Percentiles rank a stretch among this genome's conserved stretches.
phyloP scores from a whole-genome alignment of 2,329 filamentous ascomycete genomes.

The Septoria petroselini region DNA sequence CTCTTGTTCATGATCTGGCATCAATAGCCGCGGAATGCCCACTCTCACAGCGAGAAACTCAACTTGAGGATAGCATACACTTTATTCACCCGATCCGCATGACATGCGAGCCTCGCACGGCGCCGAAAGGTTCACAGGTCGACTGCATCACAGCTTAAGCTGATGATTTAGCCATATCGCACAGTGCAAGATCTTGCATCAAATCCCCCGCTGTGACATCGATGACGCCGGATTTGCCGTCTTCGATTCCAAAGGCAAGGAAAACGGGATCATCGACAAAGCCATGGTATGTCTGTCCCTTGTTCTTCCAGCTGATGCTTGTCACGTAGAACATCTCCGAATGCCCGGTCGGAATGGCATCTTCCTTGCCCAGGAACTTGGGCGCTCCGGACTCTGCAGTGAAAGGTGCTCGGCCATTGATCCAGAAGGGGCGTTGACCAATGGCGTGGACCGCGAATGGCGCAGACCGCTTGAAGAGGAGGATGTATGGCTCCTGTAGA shows the following conservation, averaged over 20 bases:
- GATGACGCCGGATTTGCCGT: conserved; percentile 49
- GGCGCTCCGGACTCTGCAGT: conserved; percentile 27
- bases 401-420: conserved; percentile 48
- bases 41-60: too few relatives aligned
- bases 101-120: neutral
- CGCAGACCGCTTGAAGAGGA: conserved; percentile 49
- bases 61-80: too few relatives aligned
- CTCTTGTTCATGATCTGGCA: too few relatives aligned
- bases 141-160: neutral
- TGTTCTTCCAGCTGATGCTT: conserved; percentile 54
- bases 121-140: neutral
- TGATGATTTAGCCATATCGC: conserved; percentile 1
- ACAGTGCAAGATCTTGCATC: conserved; percentile 41
- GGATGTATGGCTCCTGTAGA: conserved; percentile 50
- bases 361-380: conserved; percentile 24
- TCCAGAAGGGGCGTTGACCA: conserved; percentile 54
- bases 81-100: too few relatives aligned
- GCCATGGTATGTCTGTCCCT: conserved; percentile 52
- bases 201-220: conserved; percentile 53
- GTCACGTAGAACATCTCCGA: conserved; percentile 60
- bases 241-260: conserved; percentile 57
- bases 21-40: too few relatives aligned
- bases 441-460: conserved; percentile 54
- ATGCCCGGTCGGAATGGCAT: conserved; percentile 29
- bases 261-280: conserved; percentile 57